phyloP scores from a whole-genome alignment of 495 filamentous ascomycete species.

The Neohortaea acidophila region DNA sequence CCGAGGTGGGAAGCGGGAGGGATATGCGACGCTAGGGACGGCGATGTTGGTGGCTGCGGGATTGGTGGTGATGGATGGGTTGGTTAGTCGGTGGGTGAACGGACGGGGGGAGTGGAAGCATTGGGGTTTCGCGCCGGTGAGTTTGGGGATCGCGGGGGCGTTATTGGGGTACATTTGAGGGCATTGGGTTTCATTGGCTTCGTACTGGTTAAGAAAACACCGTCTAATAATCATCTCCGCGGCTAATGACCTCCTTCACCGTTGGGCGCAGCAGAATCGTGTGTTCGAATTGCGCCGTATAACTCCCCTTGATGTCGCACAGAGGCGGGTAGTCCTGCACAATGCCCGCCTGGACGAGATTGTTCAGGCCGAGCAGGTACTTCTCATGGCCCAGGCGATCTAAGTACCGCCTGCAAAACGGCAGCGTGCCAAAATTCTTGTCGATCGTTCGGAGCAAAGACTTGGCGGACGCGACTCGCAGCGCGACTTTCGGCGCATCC shows the following conservation, averaged over 20 bases:
- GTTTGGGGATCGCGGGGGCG: not conserved
- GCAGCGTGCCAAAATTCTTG: slow-evolving; percentile 48
- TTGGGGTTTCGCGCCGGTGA: not conserved
- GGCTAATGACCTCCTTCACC: slow-evolving; percentile 85
- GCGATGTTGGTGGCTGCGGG: not conserved
- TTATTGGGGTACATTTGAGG: not conserved
- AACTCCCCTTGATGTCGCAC: slow-evolving; percentile 84
- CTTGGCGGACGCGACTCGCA: slow-evolving; percentile 41
- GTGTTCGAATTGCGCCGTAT: slow-evolving; percentile 91
- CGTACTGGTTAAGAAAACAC: no score
- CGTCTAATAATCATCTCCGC: slow-evolving; percentile 68
- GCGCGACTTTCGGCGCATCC: slow-evolving; percentile 35
- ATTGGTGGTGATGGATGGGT: not conserved
- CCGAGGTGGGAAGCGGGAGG: not conserved
- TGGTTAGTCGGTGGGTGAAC: not conserved
- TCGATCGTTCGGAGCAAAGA: slow-evolving; percentile 44
- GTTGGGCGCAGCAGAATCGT: slow-evolving; percentile 76
- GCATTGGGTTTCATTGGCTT: no score
- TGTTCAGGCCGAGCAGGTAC: slow-evolving; percentile 60
- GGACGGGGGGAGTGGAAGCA: not conserved
- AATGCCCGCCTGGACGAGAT: slow-evolving; percentile 67
- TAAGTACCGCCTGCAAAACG: slow-evolving; percentile 47
- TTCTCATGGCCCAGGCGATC: slow-evolving; percentile 46
- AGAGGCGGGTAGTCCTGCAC: slow-evolving; percentile 84
- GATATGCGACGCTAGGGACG: not conserved